Conservation (phyloP, 202 grass and related monocot genomes). For the Musa balbisiana region DNA sequence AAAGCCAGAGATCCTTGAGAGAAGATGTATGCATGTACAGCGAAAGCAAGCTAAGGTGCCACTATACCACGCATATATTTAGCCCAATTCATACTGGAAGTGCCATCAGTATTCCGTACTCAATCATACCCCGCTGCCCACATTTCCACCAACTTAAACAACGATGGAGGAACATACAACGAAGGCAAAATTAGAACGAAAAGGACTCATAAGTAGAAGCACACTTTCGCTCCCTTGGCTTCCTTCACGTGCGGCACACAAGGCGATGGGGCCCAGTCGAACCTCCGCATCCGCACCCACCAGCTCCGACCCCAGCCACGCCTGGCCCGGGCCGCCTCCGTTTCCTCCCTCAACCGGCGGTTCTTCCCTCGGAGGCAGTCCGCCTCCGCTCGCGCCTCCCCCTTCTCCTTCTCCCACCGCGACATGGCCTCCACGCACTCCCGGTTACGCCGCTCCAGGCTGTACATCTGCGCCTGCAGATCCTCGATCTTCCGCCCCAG, state of each 20-base stretch:
- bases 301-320: background rate
- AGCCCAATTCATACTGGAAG: too few relatives aligned
- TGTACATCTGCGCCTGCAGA: slow-evolving; percentile 6
- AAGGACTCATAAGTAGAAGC: background rate
- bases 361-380: background rate
- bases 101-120: too few relatives aligned
- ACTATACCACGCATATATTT: too few relatives aligned
- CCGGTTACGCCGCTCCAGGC: slow-evolving; percentile 3
- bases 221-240: background rate
- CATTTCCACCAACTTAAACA: too few relatives aligned
- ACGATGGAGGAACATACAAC: too few relatives aligned
- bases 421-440: slow-evolving; percentile 9
- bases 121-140: too few relatives aligned
- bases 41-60: too few relatives aligned
- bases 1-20: too few relatives aligned
- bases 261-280: background rate
- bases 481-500: slow-evolving; percentile 9
- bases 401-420: slow-evolving; percentile 1
- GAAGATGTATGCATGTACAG: too few relatives aligned
- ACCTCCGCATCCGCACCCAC: background rate
- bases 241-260: slow-evolving; percentile 14
- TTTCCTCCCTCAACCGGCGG: slow-evolving; percentile 2
- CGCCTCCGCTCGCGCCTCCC: background rate
- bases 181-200: too few relatives aligned
- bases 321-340: background rate